phyloP scores from a whole-genome alignment of 495 filamentous ascomycete species.

The Tuber aestivum region DNA sequence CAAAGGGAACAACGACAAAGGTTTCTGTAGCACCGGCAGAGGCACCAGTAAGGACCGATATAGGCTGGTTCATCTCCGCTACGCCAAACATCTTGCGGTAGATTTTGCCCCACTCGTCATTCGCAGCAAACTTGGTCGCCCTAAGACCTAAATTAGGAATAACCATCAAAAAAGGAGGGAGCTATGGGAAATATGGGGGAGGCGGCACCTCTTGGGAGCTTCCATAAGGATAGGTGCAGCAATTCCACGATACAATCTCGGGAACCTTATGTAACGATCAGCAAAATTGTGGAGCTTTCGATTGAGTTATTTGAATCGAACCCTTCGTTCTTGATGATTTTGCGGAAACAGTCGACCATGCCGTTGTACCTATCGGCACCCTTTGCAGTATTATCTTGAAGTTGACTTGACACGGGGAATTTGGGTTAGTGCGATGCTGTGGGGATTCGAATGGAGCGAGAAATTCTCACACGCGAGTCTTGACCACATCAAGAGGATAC shows the following conservation, averaged over 20 bases:
- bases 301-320: conserved; percentile 43
- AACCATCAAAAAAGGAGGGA: background rate
- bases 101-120: conserved; percentile 93
- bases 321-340: conserved; percentile 94
- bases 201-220: conserved; percentile 70
- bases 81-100: conserved; percentile 78
- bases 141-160: conserved; percentile 43
- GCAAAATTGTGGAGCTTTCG: background rate
- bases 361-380: conserved; percentile 69
- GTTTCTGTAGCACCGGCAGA: conserved; percentile 92
- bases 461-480: conserved; percentile 80
- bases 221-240: conserved; percentile 96
- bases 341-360: conserved; percentile 95
- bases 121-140: conserved; percentile 97
- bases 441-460: conserved; percentile 4
- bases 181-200: background rate
- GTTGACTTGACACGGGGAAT: conserved; percentile 19
- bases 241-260: conserved; percentile 90
- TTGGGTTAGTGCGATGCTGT: conserved; percentile 18
- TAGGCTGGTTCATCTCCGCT: conserved; percentile 77
- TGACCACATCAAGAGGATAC: conserved; percentile 98
- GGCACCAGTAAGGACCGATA: conserved; percentile 87
- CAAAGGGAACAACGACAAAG: conserved; percentile 91
- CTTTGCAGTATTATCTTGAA: conserved; percentile 39
- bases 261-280: conserved; percentile 53